These are phyloP conservation scores for Trichoderma sp. DNA, from an alignment of 2,329 filamentous ascomycete species.

Conservation along the genomic window DNA sequence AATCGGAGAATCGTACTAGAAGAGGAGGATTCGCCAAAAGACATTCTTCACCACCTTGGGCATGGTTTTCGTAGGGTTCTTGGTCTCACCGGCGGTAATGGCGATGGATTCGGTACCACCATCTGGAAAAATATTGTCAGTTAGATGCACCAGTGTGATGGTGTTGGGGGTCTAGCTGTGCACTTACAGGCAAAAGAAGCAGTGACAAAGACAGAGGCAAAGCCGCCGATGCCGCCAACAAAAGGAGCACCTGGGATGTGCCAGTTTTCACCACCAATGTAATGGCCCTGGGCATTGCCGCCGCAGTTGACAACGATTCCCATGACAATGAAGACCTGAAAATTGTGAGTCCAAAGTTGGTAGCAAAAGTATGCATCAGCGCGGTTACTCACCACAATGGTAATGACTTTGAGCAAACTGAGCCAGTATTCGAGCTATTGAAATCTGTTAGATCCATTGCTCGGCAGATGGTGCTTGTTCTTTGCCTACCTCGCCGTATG, in stretches of 20 bases:
- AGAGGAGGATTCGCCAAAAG: constrained; percentile 63
- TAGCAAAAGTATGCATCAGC: no score
- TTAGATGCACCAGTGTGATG: no score
- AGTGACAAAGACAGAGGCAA: constrained; percentile 60
- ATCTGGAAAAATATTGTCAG: constrained; percentile 29
- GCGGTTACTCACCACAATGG: constrained; percentile 43
- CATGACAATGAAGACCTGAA: constrained; percentile 59
- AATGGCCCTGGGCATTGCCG: constrained; percentile 53
- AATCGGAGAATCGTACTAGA: constrained; percentile 40
- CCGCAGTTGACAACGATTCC: constrained; percentile 58
- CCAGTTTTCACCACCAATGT: constrained; percentile 62
- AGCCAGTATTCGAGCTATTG: constrained; percentile 57
- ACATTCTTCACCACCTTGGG: constrained; percentile 66
- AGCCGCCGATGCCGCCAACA: constrained; percentile 64
- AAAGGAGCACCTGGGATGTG: constrained; percentile 62
- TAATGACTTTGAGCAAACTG: constrained; percentile 55
- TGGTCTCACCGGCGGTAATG: constrained; percentile 67
- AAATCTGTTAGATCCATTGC: constrained; percentile 37
- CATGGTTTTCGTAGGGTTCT: constrained; percentile 60
- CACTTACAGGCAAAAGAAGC: constrained; percentile 58
- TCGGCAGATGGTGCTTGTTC: not conserved
- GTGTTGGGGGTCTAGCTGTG: not conserved
- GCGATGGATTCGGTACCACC: constrained; percentile 64
- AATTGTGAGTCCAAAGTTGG: no score
- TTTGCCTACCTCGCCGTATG: constrained; percentile 39